These are phyloP conservation scores for Epichloe gansuensis DNA, from an alignment of 2,329 filamentous ascomycete genomes.

Conservation along the genomic window DNA sequence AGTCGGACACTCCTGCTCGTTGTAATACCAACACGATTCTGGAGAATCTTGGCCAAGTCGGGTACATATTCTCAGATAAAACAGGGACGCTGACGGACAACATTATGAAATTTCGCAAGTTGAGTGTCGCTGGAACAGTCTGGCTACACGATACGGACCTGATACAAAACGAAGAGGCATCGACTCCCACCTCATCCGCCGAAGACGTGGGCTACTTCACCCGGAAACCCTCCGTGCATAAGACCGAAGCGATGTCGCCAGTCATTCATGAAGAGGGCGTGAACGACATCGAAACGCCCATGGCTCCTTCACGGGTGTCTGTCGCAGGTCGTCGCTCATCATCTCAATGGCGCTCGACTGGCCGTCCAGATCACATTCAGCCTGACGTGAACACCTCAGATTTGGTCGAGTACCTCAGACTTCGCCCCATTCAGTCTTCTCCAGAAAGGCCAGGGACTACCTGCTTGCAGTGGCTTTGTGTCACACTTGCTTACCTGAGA, in stretches of 20 bases:
- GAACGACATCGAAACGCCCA: constrained; percentile 11
- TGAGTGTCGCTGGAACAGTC: constrained; percentile 78
- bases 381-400: constrained; percentile 56
- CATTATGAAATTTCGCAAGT: constrained; percentile 86
- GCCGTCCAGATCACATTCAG: constrained; percentile 36
- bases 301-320: constrained; percentile 21
- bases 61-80: constrained; percentile 87
- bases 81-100: constrained; percentile 93
- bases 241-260: constrained; percentile 16
- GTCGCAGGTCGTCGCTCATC: constrained; percentile 31
- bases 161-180: constrained; percentile 16
- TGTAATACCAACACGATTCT: constrained; percentile 92
- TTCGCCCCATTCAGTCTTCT: constrained; percentile 67
- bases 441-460: constrained; percentile 69
- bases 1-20: constrained; percentile 72
- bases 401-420: constrained; percentile 64
- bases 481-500: constrained; percentile 81
- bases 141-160: constrained; percentile 78
- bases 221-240: constrained; percentile 16
- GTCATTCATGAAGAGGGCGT: constrained; percentile 20
- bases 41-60: constrained; percentile 84
- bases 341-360: constrained; percentile 37
- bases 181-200: not conserved
- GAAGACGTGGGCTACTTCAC: constrained; percentile 3
- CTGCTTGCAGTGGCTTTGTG: constrained; percentile 77